Conservation (phyloP, 2,329 filamentous ascomycete species). For the Paecilomyces niveus region DNA sequence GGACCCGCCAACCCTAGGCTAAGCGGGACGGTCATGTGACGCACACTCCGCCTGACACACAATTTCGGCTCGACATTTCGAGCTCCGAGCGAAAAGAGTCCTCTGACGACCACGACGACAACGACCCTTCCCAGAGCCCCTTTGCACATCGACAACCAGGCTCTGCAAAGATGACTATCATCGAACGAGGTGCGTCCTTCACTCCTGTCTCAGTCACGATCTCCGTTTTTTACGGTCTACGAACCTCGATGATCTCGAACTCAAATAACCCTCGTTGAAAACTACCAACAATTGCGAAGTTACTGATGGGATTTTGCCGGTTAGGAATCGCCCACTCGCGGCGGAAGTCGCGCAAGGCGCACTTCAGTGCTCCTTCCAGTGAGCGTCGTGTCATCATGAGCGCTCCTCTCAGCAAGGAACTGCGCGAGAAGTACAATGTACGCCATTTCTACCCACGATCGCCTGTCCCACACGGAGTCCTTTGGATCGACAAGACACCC, state of each 20-base stretch:
- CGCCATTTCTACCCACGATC: constrained; percentile 25
- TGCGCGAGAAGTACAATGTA: constrained; percentile 99
- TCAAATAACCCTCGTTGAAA: neutral
- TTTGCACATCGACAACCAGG: constrained; percentile 11
- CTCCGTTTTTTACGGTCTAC: neutral
- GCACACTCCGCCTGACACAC: constrained; percentile 17
- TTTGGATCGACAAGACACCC: neutral
- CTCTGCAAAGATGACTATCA: constrained; percentile 25
- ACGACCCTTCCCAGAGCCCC: constrained; percentile 12
- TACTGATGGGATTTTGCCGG: constrained; percentile 11
- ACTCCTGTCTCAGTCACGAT: neutral
- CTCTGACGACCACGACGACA: constrained; percentile 14
- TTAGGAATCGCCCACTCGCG: constrained; percentile 61
- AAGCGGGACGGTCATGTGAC: constrained; percentile 22
- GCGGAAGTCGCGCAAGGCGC: constrained; percentile 98
- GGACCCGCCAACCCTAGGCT: constrained; percentile 7
- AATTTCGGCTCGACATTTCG: constrained; percentile 15
- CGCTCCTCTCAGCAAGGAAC: constrained; percentile 91
- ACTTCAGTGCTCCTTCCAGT: constrained; percentile 93
- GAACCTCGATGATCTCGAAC: neutral
- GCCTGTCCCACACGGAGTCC: neutral
- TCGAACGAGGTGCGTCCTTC: constrained; percentile 20
- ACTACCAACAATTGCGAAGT: constrained; percentile 8
- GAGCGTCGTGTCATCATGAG: constrained; percentile 95
- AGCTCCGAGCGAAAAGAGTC: constrained; percentile 8